Conservation (phyloP, 306 rosid genomes). For the Neltuma alba region DNA sequence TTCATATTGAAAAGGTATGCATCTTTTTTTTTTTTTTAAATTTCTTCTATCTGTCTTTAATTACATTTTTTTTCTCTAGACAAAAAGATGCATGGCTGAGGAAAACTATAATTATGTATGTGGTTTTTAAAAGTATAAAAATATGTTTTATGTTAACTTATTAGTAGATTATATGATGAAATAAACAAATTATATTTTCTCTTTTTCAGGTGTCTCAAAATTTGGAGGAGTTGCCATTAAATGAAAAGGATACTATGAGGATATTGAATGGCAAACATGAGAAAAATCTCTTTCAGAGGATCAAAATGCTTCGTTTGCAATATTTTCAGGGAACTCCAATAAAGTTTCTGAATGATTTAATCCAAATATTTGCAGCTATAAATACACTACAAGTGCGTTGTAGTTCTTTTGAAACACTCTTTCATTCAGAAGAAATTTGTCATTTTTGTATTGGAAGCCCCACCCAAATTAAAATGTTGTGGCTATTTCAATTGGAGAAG, state of each 20-base stretch:
- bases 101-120: no score
- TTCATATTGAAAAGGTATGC: neutral
- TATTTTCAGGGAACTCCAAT: neutral
- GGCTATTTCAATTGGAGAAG: neutral
- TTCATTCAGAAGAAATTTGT: neutral
- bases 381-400: neutral
- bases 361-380: neutral
- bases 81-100: no score
- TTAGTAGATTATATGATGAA: neutral
- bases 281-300: neutral
- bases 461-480: neutral
- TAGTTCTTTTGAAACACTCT: neutral
- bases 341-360: neutral
- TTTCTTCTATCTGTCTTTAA: no score
- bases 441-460: neutral
- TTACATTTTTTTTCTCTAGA: neutral
- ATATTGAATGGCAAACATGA: neutral
- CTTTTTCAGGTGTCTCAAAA: neutral
- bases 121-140: neutral
- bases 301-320: neutral
- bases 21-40: no score
- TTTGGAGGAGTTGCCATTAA: neutral
- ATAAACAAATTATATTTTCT: no score
- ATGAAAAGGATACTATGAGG: neutral
- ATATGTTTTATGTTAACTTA: no score